These are phyloP conservation scores for Pterocarpus santalinus DNA, from an alignment of 306 rosid genomes.

Conservation along the genomic window DNA sequence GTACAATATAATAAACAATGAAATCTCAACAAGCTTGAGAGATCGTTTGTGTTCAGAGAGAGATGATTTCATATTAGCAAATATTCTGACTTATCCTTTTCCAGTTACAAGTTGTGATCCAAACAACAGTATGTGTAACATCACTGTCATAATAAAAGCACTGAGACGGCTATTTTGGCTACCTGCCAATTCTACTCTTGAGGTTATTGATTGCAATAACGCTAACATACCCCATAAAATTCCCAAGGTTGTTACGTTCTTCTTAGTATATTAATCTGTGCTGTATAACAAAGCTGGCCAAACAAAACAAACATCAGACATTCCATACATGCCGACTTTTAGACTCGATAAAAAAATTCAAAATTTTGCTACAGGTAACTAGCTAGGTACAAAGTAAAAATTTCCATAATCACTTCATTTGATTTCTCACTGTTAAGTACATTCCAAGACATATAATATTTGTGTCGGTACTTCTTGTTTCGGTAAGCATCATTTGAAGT, in stretches of 20 bases:
- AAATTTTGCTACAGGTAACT: not conserved
- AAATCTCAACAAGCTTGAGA: not conserved
- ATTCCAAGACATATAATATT: not conserved
- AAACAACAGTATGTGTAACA: not conserved
- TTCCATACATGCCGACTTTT: not conserved
- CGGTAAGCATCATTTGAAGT: not conserved
- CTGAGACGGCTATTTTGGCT: not conserved
- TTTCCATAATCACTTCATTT: not conserved
- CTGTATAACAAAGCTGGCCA: not conserved
- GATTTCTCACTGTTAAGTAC: not conserved
- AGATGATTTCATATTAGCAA: not conserved
- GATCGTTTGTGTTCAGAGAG: not conserved
- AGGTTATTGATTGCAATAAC: not conserved
- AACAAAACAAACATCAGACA: not conserved
- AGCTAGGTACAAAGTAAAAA: not conserved
- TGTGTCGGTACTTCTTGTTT: not conserved
- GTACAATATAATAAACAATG: not conserved
- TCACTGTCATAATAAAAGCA: not conserved
- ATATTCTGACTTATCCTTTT: not conserved
- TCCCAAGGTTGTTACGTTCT: not conserved
- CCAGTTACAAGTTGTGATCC: not conserved
- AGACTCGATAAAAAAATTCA: not conserved
- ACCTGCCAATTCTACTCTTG: not conserved
- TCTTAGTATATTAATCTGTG: not conserved
- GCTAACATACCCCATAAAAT: not conserved